A percentile compares a stretch with the other conserved stretches of the same genome.
phyloP scores from a whole-genome alignment of 345 rosid species.

The Litchi chinensis region DNA sequence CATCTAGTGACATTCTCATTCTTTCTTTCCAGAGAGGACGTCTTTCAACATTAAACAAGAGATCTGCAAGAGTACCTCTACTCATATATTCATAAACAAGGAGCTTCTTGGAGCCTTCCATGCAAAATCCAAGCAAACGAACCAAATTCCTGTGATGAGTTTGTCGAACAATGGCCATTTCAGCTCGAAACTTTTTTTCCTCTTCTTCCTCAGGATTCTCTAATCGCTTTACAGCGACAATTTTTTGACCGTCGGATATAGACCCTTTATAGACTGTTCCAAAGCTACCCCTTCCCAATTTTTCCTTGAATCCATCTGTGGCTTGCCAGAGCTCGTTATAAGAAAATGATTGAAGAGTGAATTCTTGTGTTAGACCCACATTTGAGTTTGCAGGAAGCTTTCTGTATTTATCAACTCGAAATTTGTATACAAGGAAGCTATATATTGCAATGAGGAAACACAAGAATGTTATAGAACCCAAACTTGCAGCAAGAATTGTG shows the following conservation, averaged over 20 bases:
- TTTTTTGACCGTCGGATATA: background rate
- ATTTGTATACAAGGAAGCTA: background rate
- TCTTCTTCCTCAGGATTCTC: background rate
- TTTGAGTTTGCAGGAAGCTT: constrained; percentile 6
- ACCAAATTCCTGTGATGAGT: background rate
- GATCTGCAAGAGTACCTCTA: constrained; percentile 16
- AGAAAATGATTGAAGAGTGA: constrained; percentile 5
- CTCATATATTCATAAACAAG: constrained; percentile 15
- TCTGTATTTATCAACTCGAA: background rate
- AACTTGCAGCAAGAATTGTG: constrained; percentile 1
- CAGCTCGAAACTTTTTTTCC: constrained; percentile 4
- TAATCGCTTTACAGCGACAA: background rate
- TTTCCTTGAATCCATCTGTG: background rate
- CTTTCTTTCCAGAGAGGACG: constrained; percentile 17
- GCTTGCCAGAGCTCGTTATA: background rate
- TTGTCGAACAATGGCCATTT: background rate
- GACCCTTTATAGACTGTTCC: background rate
- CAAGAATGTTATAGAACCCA: constrained; percentile 9
- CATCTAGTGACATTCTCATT: constrained; percentile 13
- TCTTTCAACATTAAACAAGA: constrained; percentile 6
- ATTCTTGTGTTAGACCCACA: background rate
- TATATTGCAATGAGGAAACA: constrained; percentile 22
- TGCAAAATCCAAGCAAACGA: background rate
- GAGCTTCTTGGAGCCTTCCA: background rate
- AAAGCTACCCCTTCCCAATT: background rate